These are phyloP conservation scores for Nemania sp. DNA, from an alignment of 2,329 filamentous ascomycete genomes.

Conservation along the genomic window DNA sequence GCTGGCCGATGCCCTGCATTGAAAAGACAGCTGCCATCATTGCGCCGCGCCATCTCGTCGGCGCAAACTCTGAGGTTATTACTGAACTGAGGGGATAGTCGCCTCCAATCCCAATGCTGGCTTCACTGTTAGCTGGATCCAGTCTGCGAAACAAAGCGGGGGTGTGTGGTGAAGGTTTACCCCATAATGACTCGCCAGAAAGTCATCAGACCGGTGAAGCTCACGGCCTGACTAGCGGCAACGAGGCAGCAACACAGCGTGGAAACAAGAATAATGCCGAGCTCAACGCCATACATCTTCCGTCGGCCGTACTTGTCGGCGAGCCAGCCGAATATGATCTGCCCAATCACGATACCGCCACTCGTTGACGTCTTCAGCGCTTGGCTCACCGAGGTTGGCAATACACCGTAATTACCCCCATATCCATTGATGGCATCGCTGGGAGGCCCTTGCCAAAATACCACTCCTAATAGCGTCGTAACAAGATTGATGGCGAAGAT, in stretches of 20 bases:
- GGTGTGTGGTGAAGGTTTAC: conserved; percentile 29
- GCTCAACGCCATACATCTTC: conserved; percentile 80
- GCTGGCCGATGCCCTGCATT: conserved; percentile 84
- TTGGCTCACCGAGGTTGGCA: conserved; percentile 69
- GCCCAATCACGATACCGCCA: conserved; percentile 77
- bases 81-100: conserved; percentile 82
- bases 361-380: conserved; percentile 82
- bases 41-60: conserved; percentile 78
- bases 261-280: conserved; percentile 72
- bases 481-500: conserved; percentile 82
- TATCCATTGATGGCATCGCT: conserved; percentile 49
- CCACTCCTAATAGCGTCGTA: conserved; percentile 72
- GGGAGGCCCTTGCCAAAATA: conserved; percentile 66
- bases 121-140: conserved; percentile 19
- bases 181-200: conserved; percentile 79
- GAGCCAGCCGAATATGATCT: conserved; percentile 76
- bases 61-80: conserved; percentile 84
- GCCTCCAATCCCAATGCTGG: conserved; percentile 75
- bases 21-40: conserved; percentile 86
- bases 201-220: conserved; percentile 63
- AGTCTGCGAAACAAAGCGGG: not conserved
- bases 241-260: conserved; percentile 70
- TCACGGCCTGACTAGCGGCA: conserved; percentile 63
- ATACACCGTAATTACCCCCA: conserved; percentile 56
- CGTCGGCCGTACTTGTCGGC: conserved; percentile 78